These are phyloP conservation scores for Tricladium varicosporioides DNA, from an alignment of 2,329 filamentous ascomycete genomes.

Conservation along the genomic window DNA sequence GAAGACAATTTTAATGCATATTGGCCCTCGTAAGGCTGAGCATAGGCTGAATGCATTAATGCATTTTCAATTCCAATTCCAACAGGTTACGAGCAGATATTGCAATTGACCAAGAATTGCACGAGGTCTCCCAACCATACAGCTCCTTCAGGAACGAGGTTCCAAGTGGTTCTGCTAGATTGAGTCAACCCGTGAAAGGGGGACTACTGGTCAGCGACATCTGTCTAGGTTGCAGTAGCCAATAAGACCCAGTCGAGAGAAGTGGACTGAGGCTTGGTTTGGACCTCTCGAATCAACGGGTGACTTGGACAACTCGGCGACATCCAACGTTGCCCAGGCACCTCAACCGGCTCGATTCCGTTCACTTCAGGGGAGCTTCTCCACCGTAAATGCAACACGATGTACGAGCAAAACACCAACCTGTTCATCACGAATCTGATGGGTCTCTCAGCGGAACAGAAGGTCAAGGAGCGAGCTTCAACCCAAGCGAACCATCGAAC, in stretches of 20 bases:
- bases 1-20: not conserved
- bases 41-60: not conserved
- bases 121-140: too few relatives aligned
- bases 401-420: not conserved
- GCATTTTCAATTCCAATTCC: not conserved
- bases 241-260: too few relatives aligned
- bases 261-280: too few relatives aligned
- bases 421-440: not conserved
- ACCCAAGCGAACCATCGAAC: not conserved
- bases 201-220: too few relatives aligned
- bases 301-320: too few relatives aligned
- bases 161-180: too few relatives aligned
- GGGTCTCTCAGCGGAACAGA: not conserved
- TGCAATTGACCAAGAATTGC: not conserved
- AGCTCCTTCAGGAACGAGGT: too few relatives aligned
- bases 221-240: too few relatives aligned
- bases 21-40: not conserved
- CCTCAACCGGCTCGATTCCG: not conserved
- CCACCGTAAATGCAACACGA: not conserved
- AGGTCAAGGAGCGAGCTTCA: too few relatives aligned
- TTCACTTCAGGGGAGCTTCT: not conserved
- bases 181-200: too few relatives aligned
- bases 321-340: too few relatives aligned
- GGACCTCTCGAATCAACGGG: too few relatives aligned
- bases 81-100: not conserved